These are phyloP conservation scores for Raphanus raphanistrum DNA, from an alignment of 345 rosid species.

Conservation along the genomic window DNA sequence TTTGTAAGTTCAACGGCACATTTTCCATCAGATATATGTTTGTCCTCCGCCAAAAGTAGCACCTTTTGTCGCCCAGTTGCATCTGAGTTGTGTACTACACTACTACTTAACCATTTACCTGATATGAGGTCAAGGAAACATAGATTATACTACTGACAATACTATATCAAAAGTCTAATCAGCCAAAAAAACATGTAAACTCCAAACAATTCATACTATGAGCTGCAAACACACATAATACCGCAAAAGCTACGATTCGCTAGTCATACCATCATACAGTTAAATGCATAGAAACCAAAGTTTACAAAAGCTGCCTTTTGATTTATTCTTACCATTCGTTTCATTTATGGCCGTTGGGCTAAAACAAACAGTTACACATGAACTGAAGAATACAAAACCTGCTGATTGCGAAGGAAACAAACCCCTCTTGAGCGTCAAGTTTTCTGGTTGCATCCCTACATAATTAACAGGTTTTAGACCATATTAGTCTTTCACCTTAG, in stretches of 20 bases:
- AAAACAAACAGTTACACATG: background rate
- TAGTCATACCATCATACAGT: background rate
- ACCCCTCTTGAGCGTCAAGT: conserved; percentile 93
- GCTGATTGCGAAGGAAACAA: conserved; percentile 82
- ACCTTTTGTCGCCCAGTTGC: conserved; percentile 97
- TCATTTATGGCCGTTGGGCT: conserved; percentile 83
- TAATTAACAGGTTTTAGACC: background rate
- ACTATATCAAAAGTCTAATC: background rate
- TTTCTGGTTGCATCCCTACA: conserved; percentile 79
- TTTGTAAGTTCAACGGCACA: conserved; percentile 74
- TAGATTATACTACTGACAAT: background rate
- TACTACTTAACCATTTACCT: conserved; percentile 92
- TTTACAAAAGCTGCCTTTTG: background rate
- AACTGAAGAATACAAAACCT: conserved; percentile 40
- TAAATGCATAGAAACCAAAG: background rate
- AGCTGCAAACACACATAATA: background rate
- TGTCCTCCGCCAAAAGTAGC: conserved; percentile 70
- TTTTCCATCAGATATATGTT: conserved; percentile 67
- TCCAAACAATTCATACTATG: too few relatives aligned
- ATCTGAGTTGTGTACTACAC: conserved; percentile 88
- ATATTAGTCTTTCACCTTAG: too few relatives aligned
- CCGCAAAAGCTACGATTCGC: background rate
- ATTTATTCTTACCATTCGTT: conserved; percentile 56
- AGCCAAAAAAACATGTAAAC: background rate
- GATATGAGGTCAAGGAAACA: background rate